Percentiles rank a stretch among this genome's conserved stretches.
phyloP scores from a whole-genome alignment of 192 early-diverging fungal genomes.

The Geosiphon pyriformis region DNA sequence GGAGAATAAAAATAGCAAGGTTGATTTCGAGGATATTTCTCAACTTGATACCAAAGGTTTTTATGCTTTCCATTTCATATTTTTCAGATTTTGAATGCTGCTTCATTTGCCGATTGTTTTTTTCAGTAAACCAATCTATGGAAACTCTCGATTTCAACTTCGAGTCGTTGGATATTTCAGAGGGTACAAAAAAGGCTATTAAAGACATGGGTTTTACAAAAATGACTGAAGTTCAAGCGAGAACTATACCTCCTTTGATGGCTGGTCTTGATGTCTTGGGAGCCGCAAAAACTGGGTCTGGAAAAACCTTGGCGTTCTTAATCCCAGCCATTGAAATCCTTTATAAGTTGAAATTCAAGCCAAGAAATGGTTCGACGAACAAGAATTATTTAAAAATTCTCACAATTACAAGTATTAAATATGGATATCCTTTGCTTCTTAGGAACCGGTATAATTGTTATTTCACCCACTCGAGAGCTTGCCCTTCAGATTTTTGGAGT shows the following conservation, averaged over 20 bases:
- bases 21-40: too few species aligned
- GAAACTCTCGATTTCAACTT: slow-evolving; percentile 57
- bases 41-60: too few species aligned
- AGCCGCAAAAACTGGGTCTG: slow-evolving; percentile 96
- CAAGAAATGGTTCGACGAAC: slow-evolving; percentile 68
- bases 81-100: too few species aligned
- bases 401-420: not conserved
- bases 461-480: slow-evolving; percentile 97
- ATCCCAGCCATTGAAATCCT: slow-evolving; percentile 92
- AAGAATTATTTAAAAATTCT: not conserved
- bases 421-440: not conserved
- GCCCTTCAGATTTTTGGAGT: slow-evolving; percentile 99
- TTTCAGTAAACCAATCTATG: too few species aligned
- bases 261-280: slow-evolving; percentile 96
- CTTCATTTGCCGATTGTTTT: too few species aligned
- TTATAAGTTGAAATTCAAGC: slow-evolving; percentile 89
- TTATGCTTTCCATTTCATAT: too few species aligned
- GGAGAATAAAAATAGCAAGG: too few species aligned
- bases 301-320: slow-evolving; percentile 95
- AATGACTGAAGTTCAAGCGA: slow-evolving; percentile 98
- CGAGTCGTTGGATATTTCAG: slow-evolving; percentile 68
- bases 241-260: slow-evolving; percentile 90
- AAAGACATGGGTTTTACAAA: slow-evolving; percentile 85
- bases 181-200: slow-evolving; percentile 76
- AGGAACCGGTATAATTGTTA: slow-evolving; percentile 90